Evolutionary conservation across 176 grass and related monocot genomes (phyloP), one percentile per base, ranked within the genome.

Genomic region (Cocos nucifera): DNA sequence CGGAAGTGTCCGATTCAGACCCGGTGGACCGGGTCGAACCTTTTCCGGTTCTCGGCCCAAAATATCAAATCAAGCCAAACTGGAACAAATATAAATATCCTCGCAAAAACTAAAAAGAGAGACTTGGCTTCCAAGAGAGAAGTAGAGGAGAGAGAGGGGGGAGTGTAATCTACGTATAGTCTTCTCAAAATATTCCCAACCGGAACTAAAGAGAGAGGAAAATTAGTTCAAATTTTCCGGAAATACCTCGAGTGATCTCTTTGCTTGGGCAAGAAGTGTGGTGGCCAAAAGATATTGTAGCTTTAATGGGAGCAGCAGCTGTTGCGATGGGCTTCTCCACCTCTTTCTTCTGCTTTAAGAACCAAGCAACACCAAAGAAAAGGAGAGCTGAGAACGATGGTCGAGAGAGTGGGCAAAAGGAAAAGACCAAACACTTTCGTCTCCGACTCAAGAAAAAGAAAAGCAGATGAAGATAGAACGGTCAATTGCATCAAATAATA

Each of bases 211-310:
- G 30, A 3, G 17, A 73, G 65, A 72, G 52, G 35, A 44, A 19
- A 5, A 54, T 20, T 19, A 52, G 26, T 17, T 39, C 49, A 9
- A 51, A 28, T n/a, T 39, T 52, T 17, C 30, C 32, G 16, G 59
- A 56, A 78, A 71, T 62, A 77, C 88, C 88, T 83, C 57, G 61
- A 51, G 30, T 19, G 64, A 59, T 61, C 19, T 49, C 58, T 59
- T 63, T 53, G 63, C 82, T 59, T 66, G 53, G 22, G 6, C 54
- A 3, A 24, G 53, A 69, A 65, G 62, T 50, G 35, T 44, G 35
- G 32, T 71, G 64, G 8, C 50, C 63, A 17, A 77, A 70, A 62
- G 57, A 49, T 3, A 27, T 23, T 19, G 61, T 56, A 64, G 67
- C 65, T 70, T 61, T 65, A 29, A 69, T 7, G 65, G 25, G 56